A percentile compares a stretch with the other conserved stretches of the same genome.
These are phyloP conservation scores for Elongisporangium anandrum DNA, from an alignment of 352 stramenopile genomes.

Conservation along the genomic window DNA sequence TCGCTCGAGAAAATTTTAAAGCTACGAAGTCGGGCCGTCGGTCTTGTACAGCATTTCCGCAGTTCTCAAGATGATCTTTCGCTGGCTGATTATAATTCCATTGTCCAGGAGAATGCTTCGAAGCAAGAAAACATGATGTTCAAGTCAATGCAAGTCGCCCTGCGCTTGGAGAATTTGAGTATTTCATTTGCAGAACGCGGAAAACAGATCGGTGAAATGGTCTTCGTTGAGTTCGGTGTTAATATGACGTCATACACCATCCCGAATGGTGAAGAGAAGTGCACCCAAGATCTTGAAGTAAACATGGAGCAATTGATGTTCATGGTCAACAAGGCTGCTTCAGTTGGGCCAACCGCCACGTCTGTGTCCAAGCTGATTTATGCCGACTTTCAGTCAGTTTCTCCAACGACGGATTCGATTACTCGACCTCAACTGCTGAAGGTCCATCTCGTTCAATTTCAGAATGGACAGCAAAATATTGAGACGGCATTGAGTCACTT, in stretches of 20 bases:
- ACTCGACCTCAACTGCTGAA: conserved; percentile 39
- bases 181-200: conserved; percentile 37
- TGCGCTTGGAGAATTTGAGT: conserved; percentile 54
- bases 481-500: conserved; percentile 40
- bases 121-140: conserved; percentile 54
- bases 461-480: conserved; percentile 41
- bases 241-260: conserved; percentile 39
- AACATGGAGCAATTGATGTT: conserved; percentile 44
- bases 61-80: conserved; percentile 32
- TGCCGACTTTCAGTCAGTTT: conserved; percentile 41
- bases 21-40: conserved; percentile 31
- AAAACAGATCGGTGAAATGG: conserved; percentile 43
- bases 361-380: conserved; percentile 49
- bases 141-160: conserved; percentile 38
- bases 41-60: conserved; percentile 39
- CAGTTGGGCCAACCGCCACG: conserved; percentile 21
- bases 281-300: conserved; percentile 47
- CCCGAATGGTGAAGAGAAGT: conserved; percentile 35
- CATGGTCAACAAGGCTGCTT: conserved; percentile 36
- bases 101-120: conserved; percentile 34
- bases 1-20: conserved; percentile 45
- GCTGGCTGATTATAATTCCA: conserved; percentile 25
- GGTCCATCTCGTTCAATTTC: conserved; percentile 34
- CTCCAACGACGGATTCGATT: conserved; percentile 16
- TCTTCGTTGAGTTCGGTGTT: conserved; percentile 43